These are phyloP conservation scores for Aspergillus uvarum DNA, from an alignment of 2,329 filamentous ascomycete genomes.

Conservation along the genomic window DNA sequence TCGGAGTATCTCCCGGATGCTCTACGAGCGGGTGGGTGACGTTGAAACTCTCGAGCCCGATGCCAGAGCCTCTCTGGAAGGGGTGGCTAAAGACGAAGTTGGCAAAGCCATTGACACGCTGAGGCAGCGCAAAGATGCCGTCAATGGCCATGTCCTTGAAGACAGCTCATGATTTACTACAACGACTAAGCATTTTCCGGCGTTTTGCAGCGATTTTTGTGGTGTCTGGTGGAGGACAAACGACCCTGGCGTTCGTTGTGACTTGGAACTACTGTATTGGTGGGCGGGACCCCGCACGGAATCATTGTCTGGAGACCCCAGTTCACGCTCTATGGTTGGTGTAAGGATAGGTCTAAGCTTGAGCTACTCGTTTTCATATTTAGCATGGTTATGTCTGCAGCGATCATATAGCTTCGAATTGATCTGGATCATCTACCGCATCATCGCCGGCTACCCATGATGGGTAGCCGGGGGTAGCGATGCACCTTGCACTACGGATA, in stretches of 20 bases:
- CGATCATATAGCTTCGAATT: not conserved
- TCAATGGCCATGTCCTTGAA: conserved; percentile 14
- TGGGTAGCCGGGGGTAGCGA: not conserved
- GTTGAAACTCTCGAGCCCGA: conserved; percentile 62
- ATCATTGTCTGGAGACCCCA: not conserved
- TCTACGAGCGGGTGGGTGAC: conserved; percentile 69
- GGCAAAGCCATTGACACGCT: conserved; percentile 62
- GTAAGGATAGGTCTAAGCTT: not conserved
- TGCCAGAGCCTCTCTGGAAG: conserved; percentile 69
- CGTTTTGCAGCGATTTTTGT: conserved; percentile 21
- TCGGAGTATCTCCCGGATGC: conserved; percentile 77
- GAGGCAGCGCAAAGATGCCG: conserved; percentile 23
- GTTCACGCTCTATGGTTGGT: not conserved
- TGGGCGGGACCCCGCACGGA: not conserved
- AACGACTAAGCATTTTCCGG: conserved; percentile 18
- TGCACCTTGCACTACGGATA: not conserved
- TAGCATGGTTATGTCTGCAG: not conserved
- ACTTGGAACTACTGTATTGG: not conserved
- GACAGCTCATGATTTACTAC: conserved; percentile 18
- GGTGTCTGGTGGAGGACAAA: conserved; percentile 5
- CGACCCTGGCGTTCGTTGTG: conserved; percentile 19
- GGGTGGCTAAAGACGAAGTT: conserved; percentile 75
- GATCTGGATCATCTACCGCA: not conserved
- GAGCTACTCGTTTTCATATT: too few relatives aligned
- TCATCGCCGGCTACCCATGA: not conserved